Conservation (phyloP, 23 red algal genomes). For the Gracilaria caudata region DNA sequence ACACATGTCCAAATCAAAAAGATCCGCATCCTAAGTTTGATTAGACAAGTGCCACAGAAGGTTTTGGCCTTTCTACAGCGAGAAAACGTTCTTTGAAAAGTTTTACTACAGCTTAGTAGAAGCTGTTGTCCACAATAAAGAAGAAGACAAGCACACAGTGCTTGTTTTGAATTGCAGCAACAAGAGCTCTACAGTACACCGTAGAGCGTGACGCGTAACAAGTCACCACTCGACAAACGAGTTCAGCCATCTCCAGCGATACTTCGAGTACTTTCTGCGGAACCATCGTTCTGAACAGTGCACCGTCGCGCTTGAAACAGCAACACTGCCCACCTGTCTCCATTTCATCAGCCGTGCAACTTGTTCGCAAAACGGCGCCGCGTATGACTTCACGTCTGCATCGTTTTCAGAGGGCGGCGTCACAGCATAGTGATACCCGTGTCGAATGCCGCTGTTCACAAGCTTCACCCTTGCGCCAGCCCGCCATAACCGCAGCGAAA, state of each 20-base stretch:
- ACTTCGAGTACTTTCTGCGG: neutral
- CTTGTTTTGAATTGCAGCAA: too few species aligned
- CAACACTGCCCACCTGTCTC: neutral
- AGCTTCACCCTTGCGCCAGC: neutral
- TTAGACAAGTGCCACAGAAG: too few species aligned
- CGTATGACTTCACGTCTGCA: neutral
- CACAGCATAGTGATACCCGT: constrained; percentile 20
- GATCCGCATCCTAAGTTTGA: too few species aligned
- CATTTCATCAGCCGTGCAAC: neutral
- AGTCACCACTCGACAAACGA: neutral
- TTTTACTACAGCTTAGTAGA: too few species aligned
- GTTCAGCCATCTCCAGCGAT: neutral
- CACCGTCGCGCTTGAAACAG: neutral
- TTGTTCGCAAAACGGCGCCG: neutral
- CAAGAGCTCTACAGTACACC: too few species aligned
- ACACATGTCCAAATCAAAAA: too few species aligned
- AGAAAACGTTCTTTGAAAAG: too few species aligned
- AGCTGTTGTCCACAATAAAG: too few species aligned
- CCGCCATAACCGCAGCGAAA: neutral
- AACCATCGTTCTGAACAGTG: neutral
- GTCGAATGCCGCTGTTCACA: constrained; percentile 19
- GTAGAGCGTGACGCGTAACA: neutral
- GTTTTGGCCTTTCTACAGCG: too few species aligned
- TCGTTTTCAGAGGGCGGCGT: neutral
- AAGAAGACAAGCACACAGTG: too few species aligned